Percentiles rank a stretch among this genome's conserved stretches.
Conservation (phyloP, 78 protist genomes). For the Dictyostelium capitatum region DNA sequence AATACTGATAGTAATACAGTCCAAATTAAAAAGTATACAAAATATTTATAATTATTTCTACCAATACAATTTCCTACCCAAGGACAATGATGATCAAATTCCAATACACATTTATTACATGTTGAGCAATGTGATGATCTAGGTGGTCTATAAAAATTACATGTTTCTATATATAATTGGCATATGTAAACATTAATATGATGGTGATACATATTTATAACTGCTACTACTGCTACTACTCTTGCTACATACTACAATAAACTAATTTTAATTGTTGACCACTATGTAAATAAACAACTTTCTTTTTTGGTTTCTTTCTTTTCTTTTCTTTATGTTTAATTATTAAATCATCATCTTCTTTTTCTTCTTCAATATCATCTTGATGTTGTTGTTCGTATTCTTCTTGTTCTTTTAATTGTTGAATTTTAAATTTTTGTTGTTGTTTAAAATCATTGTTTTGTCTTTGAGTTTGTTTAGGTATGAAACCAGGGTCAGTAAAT, state of each 20-base stretch:
- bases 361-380: not conserved
- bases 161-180: slow-evolving; percentile 32
- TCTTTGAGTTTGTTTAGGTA: slow-evolving; percentile 36
- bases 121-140: slow-evolving; percentile 62
- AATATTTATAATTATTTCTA: slow-evolving; percentile 47
- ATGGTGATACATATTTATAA: too few relatives aligned
- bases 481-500: slow-evolving; percentile 51
- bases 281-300: slow-evolving; percentile 15
- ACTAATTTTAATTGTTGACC: not conserved
- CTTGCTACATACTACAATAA: slow-evolving; percentile 73
- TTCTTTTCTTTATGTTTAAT: not conserved
- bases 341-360: not conserved
- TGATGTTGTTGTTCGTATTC: not conserved
- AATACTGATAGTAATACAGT: not conserved
- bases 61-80: slow-evolving; percentile 78
- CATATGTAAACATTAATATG: not conserved
- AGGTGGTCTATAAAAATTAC: slow-evolving; percentile 68
- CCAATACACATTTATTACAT: slow-evolving; percentile 61
- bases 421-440: not conserved
- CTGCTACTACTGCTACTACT: too few relatives aligned
- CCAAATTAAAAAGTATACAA: slow-evolving; percentile 62
- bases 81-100: slow-evolving; percentile 77
- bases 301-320: slow-evolving; percentile 44
- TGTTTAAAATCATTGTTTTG: not conserved
- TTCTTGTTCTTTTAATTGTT: slow-evolving; percentile 9